Base-by-base conservation (phyloP, 2,329 filamentous ascomycete genomes). In the Alternaria infectoria region DNA sequence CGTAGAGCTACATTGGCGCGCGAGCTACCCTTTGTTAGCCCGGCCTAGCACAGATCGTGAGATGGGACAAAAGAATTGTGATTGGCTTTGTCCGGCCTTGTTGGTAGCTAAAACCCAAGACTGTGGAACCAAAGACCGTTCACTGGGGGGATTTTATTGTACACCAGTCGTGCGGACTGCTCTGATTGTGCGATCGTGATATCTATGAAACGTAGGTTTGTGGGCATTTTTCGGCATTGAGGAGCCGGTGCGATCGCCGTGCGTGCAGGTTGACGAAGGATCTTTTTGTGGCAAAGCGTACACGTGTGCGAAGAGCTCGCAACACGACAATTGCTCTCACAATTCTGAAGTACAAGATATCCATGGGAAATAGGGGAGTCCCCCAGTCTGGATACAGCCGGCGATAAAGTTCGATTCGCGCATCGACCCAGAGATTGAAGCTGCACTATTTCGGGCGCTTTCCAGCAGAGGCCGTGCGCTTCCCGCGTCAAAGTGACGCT, bases 231-330 rank as follows among this genome's bases (percentile, higher is more conserved):
- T 62, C 59, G 62, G 62, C 54, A 46, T 57, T 62, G 62, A 55
- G 54, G 62, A 58, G 62, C 62, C 62, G 62, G 11, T 6, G 13
- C 45, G 54, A 62, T 64, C 59, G 59, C 25, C 54, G 26, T 17
- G n/a, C 8, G 12, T 46, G 46, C 40, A 54, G 51, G 43, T 28
- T 21, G 6, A 28, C 40, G 8, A 43, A 44, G n/a, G 23, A 50
- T 46, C 44, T 36, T 36, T 40, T 23, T 26, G 25, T 51, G 59
- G 25, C n/a, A 25, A 57, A 40, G 36, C 54, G 17, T 47, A 12
- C 52, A 15, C 21, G 40, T 21, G n/a, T 12, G 55, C 6, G 21
- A 44, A 19, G 23, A 2, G 19, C 49, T 54, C 47, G 52, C 50
- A 45, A 54, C 46, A 40, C 21, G 15, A 26, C 5, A 17, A 6